Conservation (phyloP, 441 rosid genomes). For the Melastoma candidum region DNA sequence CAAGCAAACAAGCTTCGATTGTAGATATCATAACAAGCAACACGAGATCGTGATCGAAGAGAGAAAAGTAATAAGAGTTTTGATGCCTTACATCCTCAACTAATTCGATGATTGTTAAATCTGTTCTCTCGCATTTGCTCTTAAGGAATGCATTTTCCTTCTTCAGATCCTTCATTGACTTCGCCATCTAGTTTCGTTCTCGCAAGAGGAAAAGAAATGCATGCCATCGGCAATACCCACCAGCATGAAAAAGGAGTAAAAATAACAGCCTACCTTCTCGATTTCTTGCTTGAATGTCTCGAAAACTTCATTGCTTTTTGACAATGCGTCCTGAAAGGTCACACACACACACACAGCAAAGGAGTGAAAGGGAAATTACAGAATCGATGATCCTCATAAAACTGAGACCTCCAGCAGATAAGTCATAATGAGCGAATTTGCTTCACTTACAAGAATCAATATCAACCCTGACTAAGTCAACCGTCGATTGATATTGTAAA, state of each 20-base stretch:
- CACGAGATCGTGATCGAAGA: neutral
- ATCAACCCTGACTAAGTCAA: no score
- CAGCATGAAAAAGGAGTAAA: neutral
- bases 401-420: no score
- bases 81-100: slow-evolving; percentile 63
- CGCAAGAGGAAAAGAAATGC: neutral
- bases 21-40: no score
- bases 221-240: neutral
- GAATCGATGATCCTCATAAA: no score
- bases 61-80: neutral
- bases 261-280: slow-evolving; percentile 45
- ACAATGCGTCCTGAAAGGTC: slow-evolving; percentile 56
- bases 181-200: slow-evolving; percentile 50
- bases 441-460: no score
- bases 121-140: slow-evolving; percentile 78
- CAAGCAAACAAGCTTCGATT: neutral
- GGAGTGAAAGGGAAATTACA: neutral
- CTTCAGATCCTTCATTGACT: slow-evolving; percentile 78
- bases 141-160: slow-evolving; percentile 81
- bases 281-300: slow-evolving; percentile 92
- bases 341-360: neutral
- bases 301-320: slow-evolving; percentile 85
- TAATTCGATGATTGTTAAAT: slow-evolving; percentile 62
- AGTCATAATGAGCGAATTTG: no score
- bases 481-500: neutral